phyloP scores from a whole-genome alignment of 306 rosid genomes.

The Clitoria ternatea region DNA sequence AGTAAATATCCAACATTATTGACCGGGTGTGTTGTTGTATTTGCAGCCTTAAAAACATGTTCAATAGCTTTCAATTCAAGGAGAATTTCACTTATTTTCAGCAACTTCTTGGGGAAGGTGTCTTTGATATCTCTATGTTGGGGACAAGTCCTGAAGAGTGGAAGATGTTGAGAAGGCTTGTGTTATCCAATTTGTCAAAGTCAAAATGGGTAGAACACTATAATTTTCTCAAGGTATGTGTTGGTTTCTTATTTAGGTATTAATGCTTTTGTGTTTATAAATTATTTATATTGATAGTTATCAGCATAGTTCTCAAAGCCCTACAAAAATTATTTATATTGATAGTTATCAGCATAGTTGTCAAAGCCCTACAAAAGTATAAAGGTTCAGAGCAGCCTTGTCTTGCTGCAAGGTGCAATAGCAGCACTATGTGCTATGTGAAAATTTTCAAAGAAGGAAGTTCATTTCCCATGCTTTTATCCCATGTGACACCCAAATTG shows the following conservation, averaged over 20 bases:
- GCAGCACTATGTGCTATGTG: no score
- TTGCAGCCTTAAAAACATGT: constrained; percentile 75
- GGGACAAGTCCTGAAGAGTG: constrained; percentile 70
- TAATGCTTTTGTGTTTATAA: neutral
- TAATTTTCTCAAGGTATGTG: constrained; percentile 70
- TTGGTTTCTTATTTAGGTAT: constrained; percentile 13
- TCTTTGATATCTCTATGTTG: constrained; percentile 57
- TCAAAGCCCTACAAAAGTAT: no score
- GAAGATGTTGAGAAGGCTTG: constrained; percentile 67
- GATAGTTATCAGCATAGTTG: no score
- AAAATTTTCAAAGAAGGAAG: no score
- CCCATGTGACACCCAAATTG: no score
- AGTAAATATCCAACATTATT: constrained; percentile 5
- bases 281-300: neutral
- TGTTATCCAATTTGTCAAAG: constrained; percentile 48
- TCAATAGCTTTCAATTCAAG: constrained; percentile 70
- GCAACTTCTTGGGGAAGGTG: constrained; percentile 76
- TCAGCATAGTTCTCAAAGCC: no score
- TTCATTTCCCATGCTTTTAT: no score
- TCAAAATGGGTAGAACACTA: constrained; percentile 80
- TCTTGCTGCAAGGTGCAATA: no score
- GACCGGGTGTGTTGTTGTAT: constrained; percentile 27
- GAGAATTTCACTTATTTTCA: constrained; percentile 75
- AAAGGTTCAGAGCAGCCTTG: no score
- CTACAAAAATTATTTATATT: no score